These are phyloP conservation scores for Trichoderma harzianum DNA, from an alignment of 2,329 filamentous ascomycete species.

Conservation along the genomic window DNA sequence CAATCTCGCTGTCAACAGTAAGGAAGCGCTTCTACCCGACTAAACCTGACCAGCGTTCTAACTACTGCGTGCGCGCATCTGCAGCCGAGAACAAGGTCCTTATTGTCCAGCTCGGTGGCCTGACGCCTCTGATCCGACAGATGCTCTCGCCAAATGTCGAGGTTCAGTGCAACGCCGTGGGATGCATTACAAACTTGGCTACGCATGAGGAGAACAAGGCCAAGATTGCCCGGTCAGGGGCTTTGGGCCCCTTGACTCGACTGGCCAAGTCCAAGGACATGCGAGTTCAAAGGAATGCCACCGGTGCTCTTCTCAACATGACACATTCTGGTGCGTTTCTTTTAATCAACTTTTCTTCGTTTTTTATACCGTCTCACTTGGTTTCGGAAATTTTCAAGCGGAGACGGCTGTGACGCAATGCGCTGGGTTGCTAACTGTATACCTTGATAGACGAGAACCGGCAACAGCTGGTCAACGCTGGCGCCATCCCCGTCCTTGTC, in stretches of 20 bases:
- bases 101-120: constrained; percentile 87
- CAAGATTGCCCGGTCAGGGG: constrained; percentile 93
- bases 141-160: constrained; percentile 99
- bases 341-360: constrained; percentile 1
- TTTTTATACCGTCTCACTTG: background rate
- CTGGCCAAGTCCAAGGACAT: constrained; percentile 97
- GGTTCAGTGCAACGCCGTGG: constrained; percentile 97
- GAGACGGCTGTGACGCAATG: background rate
- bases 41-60: constrained; percentile 4
- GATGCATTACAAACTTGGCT: constrained; percentile 96
- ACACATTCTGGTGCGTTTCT: constrained; percentile 80
- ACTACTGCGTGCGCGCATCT: constrained; percentile 38
- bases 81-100: constrained; percentile 95
- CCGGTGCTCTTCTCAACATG: constrained; percentile 95
- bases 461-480: constrained; percentile 93
- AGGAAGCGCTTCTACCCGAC: constrained; percentile 28
- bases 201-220: constrained; percentile 99
- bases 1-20: constrained; percentile 96
- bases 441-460: constrained; percentile 78
- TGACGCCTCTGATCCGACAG: constrained; percentile 89
- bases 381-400: background rate
- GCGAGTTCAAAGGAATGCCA: constrained; percentile 96
- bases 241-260: constrained; percentile 82
- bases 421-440: background rate
- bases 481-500: constrained; percentile 95